Conservation (phyloP, 352 stramenopile species). For the Globisporangium cylindrosporum region DNA sequence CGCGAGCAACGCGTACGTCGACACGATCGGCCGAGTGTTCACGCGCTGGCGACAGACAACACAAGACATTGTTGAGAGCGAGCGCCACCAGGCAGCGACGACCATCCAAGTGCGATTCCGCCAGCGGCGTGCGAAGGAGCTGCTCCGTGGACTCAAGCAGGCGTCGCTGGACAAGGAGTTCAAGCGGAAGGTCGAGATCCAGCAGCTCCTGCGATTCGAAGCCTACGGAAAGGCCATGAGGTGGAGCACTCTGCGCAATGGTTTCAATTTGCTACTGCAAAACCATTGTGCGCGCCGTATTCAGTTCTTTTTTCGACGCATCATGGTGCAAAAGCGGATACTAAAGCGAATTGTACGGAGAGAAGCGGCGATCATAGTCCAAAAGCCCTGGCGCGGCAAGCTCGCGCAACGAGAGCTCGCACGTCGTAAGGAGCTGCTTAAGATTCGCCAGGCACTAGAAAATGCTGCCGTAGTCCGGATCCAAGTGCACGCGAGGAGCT, state of each 20-base stretch:
- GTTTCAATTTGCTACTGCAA: slow-evolving; percentile 52
- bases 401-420: slow-evolving; percentile 25
- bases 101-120: slow-evolving; percentile 46
- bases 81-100: slow-evolving; percentile 32
- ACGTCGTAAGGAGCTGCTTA: slow-evolving; percentile 8
- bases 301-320: slow-evolving; percentile 47
- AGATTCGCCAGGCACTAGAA: slow-evolving; percentile 18
- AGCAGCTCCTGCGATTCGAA: slow-evolving; percentile 56
- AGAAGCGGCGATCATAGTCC: slow-evolving; percentile 30
- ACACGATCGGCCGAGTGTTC: slow-evolving; percentile 36
- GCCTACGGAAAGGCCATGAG: slow-evolving; percentile 46
- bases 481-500: slow-evolving; percentile 23
- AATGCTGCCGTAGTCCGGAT: slow-evolving; percentile 25
- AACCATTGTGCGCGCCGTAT: slow-evolving; percentile 43
- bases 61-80: slow-evolving; percentile 10
- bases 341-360: slow-evolving; percentile 16
- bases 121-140: slow-evolving; percentile 28
- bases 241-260: slow-evolving; percentile 53
- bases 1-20: slow-evolving; percentile 55
- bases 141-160: slow-evolving; percentile 36
- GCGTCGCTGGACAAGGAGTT: slow-evolving; percentile 39
- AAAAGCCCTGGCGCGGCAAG: slow-evolving; percentile 31
- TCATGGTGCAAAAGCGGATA: slow-evolving; percentile 32
- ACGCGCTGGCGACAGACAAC: slow-evolving; percentile 26
- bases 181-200: slow-evolving; percentile 38